Percentiles rank a stretch among this genome's conserved stretches.
phyloP scores from a whole-genome alignment of 441 rosid species.

The Pelargonium citronellum region DNA sequence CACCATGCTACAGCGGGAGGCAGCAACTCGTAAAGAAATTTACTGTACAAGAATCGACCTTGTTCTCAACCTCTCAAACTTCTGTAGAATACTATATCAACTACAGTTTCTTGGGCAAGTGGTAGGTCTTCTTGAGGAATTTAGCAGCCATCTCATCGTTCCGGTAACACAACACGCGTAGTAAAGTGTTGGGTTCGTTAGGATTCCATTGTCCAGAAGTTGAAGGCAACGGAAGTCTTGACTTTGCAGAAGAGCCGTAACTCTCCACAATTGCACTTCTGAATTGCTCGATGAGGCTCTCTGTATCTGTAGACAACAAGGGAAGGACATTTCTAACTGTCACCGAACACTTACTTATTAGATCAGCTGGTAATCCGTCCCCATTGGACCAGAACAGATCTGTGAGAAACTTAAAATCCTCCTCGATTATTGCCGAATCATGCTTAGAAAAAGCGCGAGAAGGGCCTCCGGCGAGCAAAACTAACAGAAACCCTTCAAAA shows the following conservation, averaged over 20 bases:
- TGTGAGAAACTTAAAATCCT: slow-evolving; percentile 52
- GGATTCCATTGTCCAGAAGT: slow-evolving; percentile 65
- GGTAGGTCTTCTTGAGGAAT: slow-evolving; percentile 62
- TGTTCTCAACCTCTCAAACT: neutral
- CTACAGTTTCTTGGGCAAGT: slow-evolving; percentile 72
- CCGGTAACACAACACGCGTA: slow-evolving; percentile 58
- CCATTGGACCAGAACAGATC: slow-evolving; percentile 81
- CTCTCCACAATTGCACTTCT: slow-evolving; percentile 37
- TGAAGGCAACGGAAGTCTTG: slow-evolving; percentile 60
- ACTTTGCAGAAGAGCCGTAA: slow-evolving; percentile 47
- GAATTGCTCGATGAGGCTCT: slow-evolving; percentile 46
- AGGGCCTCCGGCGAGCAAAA: slow-evolving; percentile 71
- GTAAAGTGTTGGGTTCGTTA: slow-evolving; percentile 54
- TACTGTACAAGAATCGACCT: slow-evolving; percentile 15
- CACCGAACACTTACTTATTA: slow-evolving; percentile 50
- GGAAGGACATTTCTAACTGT: slow-evolving; percentile 47
- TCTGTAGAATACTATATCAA: slow-evolving; percentile 3
- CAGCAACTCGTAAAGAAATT: slow-evolving; percentile 7
- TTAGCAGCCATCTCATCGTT: slow-evolving; percentile 51
- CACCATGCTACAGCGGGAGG: too few relatives aligned
- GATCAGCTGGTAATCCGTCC: slow-evolving; percentile 61
- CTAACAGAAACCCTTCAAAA: slow-evolving; percentile 57
- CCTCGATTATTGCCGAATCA: slow-evolving; percentile 46
- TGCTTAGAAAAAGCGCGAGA: slow-evolving; percentile 44
- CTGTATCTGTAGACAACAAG: slow-evolving; percentile 39